Conservation (phyloP, 2,329 filamentous ascomycete species). For the Celoporthe dispersa region DNA sequence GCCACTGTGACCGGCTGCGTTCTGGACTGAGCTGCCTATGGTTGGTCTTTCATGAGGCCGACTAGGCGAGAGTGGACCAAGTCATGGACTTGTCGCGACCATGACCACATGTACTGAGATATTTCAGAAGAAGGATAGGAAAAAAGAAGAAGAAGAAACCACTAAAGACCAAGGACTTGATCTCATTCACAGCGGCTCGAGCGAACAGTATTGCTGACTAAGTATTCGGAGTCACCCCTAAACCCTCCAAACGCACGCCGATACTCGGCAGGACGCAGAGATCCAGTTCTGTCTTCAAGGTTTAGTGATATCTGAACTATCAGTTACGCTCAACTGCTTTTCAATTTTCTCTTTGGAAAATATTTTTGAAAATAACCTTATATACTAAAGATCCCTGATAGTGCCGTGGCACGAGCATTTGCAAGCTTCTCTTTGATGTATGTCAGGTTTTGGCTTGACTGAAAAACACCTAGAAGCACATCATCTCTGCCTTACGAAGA, state of each 20-base stretch:
- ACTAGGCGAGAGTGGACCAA: no score
- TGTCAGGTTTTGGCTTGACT: neutral
- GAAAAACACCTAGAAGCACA: neutral
- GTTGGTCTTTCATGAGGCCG: neutral
- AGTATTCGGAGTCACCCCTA: neutral
- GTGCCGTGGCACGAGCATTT: neutral
- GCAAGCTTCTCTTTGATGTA: neutral
- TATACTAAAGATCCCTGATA: neutral
- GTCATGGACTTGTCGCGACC: no score
- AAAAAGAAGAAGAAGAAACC: no score
- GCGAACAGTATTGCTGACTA: neutral
- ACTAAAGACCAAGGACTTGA: no score
- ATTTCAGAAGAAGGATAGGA: no score
- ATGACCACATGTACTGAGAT: no score
- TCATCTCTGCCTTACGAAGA: neutral
- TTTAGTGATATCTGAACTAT: neutral
- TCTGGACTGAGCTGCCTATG: neutral
- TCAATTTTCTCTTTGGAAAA: neutral
- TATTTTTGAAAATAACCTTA: neutral
- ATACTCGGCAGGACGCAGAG: neutral
- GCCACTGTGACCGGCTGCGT: neutral
- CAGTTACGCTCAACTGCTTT: neutral
- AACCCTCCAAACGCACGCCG: neutral
- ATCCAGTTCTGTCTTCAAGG: neutral
- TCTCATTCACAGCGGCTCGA: no score